A percentile compares a stretch with the other conserved stretches of the same genome.
Evolutionary conservation across 2,329 filamentous ascomycete species (phyloP).

Genomic region (Colletotrichum agaves): DNA sequence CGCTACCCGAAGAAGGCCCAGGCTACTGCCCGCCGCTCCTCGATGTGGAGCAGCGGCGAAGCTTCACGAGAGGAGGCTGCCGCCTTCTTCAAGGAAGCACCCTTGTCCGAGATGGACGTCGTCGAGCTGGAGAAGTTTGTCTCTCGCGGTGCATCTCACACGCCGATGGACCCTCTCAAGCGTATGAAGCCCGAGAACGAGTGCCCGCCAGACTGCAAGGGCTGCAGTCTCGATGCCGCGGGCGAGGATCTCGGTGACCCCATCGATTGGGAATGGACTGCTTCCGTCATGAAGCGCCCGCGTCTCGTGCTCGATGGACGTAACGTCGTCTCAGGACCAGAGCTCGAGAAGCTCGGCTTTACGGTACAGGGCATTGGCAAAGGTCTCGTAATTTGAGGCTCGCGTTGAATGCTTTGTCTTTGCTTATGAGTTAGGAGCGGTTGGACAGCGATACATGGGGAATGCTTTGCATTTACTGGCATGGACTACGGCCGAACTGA

Average conservation of each 20-base stretch:
- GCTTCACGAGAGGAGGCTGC: constrained; percentile 31
- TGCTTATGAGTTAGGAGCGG: background rate
- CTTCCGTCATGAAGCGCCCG: constrained; percentile 38
- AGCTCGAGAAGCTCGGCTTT: constrained; percentile 48
- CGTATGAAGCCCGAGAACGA: constrained; percentile 53
- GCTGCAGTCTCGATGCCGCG: constrained; percentile 50
- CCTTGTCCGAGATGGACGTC: constrained; percentile 44
- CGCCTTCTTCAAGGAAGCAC: constrained; percentile 35
- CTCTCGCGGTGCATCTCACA: constrained; percentile 44
- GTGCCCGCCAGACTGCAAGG: constrained; percentile 59
- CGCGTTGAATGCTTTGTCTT: background rate
- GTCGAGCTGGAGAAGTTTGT: constrained; percentile 42
- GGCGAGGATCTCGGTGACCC: constrained; percentile 52
- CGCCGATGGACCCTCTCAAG: constrained; percentile 57
- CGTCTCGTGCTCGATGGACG: constrained; percentile 39
- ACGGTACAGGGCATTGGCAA: constrained; percentile 53
- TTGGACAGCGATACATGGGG: background rate
- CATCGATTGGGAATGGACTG: constrained; percentile 60
- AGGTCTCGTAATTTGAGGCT: constrained; percentile 53
- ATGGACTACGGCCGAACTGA: constrained; percentile 26
- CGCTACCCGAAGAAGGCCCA: constrained; percentile 45
- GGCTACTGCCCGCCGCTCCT: constrained; percentile 34
- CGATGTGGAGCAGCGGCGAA: constrained; percentile 30
- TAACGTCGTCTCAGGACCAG: constrained; percentile 36
- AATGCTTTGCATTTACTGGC: constrained; percentile 6